These are phyloP conservation scores for Canavalia gladiata DNA, from an alignment of 306 rosid species.

Conservation along the genomic window DNA sequence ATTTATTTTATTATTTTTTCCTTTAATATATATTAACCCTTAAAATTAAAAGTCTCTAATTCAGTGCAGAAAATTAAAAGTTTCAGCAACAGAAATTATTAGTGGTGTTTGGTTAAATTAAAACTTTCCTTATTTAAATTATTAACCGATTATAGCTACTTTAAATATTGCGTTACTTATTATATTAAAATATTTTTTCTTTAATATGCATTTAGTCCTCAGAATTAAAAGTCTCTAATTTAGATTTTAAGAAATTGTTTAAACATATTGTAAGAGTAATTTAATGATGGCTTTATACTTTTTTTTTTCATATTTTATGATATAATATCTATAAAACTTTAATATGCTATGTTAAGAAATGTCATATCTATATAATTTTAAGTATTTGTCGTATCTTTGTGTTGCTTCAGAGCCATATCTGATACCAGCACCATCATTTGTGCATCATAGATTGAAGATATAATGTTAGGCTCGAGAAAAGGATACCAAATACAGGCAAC, in stretches of 20 bases:
- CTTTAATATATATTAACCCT: background rate
- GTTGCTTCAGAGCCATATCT: background rate
- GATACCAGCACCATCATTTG: background rate
- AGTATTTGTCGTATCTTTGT: background rate
- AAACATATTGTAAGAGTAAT: conserved; percentile 1
- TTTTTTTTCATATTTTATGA: background rate
- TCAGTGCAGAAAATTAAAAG: conserved; percentile 28
- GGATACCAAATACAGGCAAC: conserved; percentile 89
- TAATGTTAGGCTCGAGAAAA: conserved; percentile 40
- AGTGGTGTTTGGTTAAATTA: background rate
- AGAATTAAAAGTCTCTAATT: background rate
- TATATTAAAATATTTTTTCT: background rate
- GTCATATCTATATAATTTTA: too few species aligned
- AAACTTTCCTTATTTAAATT: background rate
- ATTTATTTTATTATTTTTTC: background rate
- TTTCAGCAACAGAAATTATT: conserved; percentile 18
- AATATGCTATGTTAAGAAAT: too few species aligned
- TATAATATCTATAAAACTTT: background rate
- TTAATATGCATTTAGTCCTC: background rate
- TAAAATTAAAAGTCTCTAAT: background rate
- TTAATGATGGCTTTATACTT: background rate
- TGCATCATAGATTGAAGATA: conserved; percentile 18
- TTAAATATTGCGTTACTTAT: conserved; percentile 9
- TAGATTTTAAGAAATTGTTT: conserved; percentile 18
- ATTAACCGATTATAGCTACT: background rate